These are phyloP conservation scores for Podaxis sp. DNA, from an alignment of 768 basidiomycete genomes.

Conservation along the genomic window DNA sequence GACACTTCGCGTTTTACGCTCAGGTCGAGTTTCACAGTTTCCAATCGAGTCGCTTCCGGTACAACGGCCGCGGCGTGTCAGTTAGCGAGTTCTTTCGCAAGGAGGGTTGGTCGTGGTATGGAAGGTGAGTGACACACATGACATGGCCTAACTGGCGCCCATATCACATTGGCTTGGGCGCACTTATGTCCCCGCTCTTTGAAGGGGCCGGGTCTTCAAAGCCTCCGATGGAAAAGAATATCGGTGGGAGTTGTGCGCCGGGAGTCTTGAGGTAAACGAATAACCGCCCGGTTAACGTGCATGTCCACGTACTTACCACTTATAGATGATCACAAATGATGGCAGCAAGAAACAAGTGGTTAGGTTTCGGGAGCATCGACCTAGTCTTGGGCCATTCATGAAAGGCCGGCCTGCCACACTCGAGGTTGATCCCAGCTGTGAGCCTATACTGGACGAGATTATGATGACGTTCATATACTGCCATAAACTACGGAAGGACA, in stretches of 20 bases:
- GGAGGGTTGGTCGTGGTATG: conserved; percentile 10
- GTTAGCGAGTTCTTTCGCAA: conserved; percentile 18
- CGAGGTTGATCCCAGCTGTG: conserved; percentile 21
- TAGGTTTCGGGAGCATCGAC: conserved; percentile 13
- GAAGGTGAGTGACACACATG: conserved; percentile 13
- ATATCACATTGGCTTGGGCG: not conserved
- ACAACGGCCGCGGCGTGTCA: not conserved
- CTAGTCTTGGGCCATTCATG: conserved; percentile 4
- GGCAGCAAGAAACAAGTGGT: conserved; percentile 16
- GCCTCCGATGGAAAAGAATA: conserved; percentile 22
- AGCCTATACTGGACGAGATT: conserved; percentile 26
- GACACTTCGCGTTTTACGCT: conserved; percentile 7
- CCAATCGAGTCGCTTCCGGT: conserved; percentile 9
- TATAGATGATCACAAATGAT: conserved; percentile 18
- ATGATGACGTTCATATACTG: conserved; percentile 28
- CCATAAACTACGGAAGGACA: conserved; percentile 23
- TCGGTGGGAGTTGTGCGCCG: conserved; percentile 24
- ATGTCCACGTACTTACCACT: not conserved
- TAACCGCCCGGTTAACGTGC: not conserved
- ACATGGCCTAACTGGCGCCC: not conserved
- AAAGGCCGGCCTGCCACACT: conserved; percentile 17
- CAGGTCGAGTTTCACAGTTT: conserved; percentile 15
- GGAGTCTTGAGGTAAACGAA: conserved; percentile 17
- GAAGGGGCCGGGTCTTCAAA: conserved; percentile 12
- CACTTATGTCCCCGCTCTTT: not conserved